Evolutionary conservation across 2,329 filamentous ascomycete species (phyloP), one percentile per base, ranked within the genome.

Genomic region (Cytospora schulzeri): DNA sequence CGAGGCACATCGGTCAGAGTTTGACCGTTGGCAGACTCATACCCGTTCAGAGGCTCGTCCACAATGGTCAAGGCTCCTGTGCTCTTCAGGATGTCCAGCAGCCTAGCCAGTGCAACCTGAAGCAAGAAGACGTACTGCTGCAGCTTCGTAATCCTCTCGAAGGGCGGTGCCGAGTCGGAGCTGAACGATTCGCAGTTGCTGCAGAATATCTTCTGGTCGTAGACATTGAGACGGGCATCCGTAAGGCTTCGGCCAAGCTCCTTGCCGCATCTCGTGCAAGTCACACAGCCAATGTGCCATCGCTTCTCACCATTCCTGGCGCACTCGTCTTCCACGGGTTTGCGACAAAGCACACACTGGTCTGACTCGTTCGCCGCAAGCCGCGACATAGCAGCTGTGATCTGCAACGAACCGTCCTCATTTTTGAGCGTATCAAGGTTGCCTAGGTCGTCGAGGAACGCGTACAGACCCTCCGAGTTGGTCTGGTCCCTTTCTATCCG

Each of bases 91-190:
- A 96, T 96, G 53, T 94, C 91, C 67, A 99, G 82, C 28, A 99
- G 83, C 64, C 95, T 85, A 28, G 95, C 95, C 69, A 99, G 85
- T 22, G 95, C 95, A 26, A 99, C 95, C 71, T 92, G 88, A 50
- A 99, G 83, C 24, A 99, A 81, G 76, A 97, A 97, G 7, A 97
- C 89, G 74, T 97, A 99, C 79, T 99, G 94, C 73, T 95, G 90
- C 62, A 99, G 81, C 75, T 96, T 93, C 22, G 91, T 91, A 45
- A 97, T 86, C 67, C 88, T 86, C 66, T 89, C 84, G 72, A 97
- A 91, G 0, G 79, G 72, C n/a, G 78, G 72, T 19, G 76, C 74
- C 14, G 75, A 75, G 15, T 88, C 88, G 11, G 83, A 80, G 58
- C 81, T 80, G 69, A 83, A 82, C 48, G 80, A 78, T 51, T 84